Evolutionary conservation across 768 basidiomycete genomes (phyloP).

Genomic region (Suillus occidentalis): DNA sequence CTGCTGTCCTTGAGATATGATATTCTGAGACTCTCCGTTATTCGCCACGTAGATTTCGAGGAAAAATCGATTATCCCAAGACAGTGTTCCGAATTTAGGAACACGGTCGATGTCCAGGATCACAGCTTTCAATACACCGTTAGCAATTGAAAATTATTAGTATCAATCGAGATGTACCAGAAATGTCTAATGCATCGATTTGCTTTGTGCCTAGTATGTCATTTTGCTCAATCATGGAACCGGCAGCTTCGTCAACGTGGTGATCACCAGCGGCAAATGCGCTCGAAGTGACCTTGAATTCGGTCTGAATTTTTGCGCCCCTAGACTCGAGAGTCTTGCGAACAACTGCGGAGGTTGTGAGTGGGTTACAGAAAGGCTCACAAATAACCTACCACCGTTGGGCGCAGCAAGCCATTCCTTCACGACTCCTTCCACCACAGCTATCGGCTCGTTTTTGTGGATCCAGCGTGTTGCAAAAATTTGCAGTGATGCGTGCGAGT

Average conservation of each 20-base stretch:
- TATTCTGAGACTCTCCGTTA: not conserved
- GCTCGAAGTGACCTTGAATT: not conserved
- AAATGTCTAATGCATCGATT: not conserved
- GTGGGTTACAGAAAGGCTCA: not conserved
- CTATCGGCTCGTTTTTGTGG: not conserved
- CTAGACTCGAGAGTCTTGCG: not conserved
- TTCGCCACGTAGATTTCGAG: not conserved
- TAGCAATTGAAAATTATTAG: not conserved
- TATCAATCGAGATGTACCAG: not conserved
- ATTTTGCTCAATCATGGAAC: not conserved
- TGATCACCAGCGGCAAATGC: not conserved
- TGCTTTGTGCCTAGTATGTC: not conserved
- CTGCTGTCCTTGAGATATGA: not conserved
- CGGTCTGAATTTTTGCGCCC: not conserved
- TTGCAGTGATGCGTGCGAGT: not conserved
- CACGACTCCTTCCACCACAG: not conserved
- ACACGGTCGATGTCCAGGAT: not conserved
- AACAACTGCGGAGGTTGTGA: not conserved
- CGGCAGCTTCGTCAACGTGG: not conserved
- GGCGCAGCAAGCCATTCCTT: conserved; percentile 1
- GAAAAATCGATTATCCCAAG: conserved; percentile 2
- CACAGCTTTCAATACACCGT: not conserved
- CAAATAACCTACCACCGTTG: not conserved
- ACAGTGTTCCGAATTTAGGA: conserved; percentile 1
- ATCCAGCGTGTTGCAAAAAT: conserved; percentile 1